Evolutionary conservation across 2,329 filamentous ascomycete species (phyloP), one percentile per base, ranked within the genome.

Genomic region (Cladophialophora carrionii): DNA sequence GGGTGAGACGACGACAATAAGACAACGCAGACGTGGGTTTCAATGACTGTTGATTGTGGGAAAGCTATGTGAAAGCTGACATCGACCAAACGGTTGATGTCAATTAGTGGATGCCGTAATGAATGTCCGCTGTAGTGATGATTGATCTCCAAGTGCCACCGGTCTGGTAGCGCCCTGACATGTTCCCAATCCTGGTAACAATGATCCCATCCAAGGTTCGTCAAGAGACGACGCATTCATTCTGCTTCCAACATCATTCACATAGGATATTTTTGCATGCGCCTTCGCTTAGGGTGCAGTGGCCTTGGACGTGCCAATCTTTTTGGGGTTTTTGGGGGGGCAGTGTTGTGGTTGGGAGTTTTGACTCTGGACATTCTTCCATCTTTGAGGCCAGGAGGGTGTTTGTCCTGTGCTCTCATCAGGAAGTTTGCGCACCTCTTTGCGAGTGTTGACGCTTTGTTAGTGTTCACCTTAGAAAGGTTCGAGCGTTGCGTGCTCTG

Each of bases 261-360:
- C 48, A 51, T 29, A 51, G 48, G 48, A 26, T 51, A 26, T 51
- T 51, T 51, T 51, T 51, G 48, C 48, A 24, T 51, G 22, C 48
- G 20, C 20, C 22, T 29, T 51, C 24, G 17, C 48, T 26, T 26
- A 12, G 48, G 48, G 22, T 51, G 48, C 48, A 51, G 48, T 51
- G 48, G 48, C 48, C 12, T 26, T 51, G 20, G 24, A 7, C 3
- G 22, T 24, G 22, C 46, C 8, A 10, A 10, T 49, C 22, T 51
- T 8, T 22, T 51, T 51, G n/a, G 8, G 20, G 1, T 51, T 51
- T 9, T n/a, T 26, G 20, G 24, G 41, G 41, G 20, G 10, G 7
- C 2, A n/a, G 37, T 4, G 37, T 37, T 49, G 20, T 51, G 48
- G 12, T 51, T 12, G 48, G 20, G 4, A 17, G 10, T 26, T 26